Evolutionary conservation across 2,329 filamentous ascomycete species (phyloP), one percentile per base, ranked within the genome.

Genomic region (Aspergillus hiratsukae): DNA sequence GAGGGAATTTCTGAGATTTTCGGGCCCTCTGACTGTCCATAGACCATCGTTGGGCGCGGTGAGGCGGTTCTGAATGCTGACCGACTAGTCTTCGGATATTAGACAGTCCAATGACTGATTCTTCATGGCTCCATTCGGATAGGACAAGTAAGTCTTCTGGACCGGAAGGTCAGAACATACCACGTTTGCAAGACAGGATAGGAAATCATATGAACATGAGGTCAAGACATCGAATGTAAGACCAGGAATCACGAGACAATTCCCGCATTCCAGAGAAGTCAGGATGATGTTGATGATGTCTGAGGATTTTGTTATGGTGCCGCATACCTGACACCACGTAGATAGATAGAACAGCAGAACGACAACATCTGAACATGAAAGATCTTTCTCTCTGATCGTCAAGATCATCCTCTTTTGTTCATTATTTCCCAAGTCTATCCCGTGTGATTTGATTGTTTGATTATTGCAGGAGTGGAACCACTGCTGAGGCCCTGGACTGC

Each of bases 31-130:
- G 21, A 27, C 43, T 46, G 21, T 46, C 43, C 43, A 46, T 14
- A 46, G 43, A 27, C 48, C 37, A 61, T 59, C 41, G 57, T 62
- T 61, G 58, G 60, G 61, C 60, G 58, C 60, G 60, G 58, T 62
- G 61, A 64, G 60, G 61, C 58, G 57, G 58, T 55, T 56, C 48
- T 56, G 43, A 35, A 37, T 45, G 49, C 52, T 52, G 40, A 40
- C 51, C 31, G 27, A 58, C 57, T 57, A 58, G 52, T 57, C 53
- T 48, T 48, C 50, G 37, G 48, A 25, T 48, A n/a, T 52, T 40
- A 29, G 37, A 37, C 31, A 46, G 48, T 41, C 49, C 19, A 49
- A 52, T 27, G 28, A 48, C n/a, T 37, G 48, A 9, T 21, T 41
- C 25, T 28, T 0, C 3, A 46, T 11, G 17, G 11, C 41, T 46